Percentiles rank a stretch among this genome's conserved stretches.
Conservation (phyloP, 441 rosid species). For the Arabidopsis lyrata region DNA sequence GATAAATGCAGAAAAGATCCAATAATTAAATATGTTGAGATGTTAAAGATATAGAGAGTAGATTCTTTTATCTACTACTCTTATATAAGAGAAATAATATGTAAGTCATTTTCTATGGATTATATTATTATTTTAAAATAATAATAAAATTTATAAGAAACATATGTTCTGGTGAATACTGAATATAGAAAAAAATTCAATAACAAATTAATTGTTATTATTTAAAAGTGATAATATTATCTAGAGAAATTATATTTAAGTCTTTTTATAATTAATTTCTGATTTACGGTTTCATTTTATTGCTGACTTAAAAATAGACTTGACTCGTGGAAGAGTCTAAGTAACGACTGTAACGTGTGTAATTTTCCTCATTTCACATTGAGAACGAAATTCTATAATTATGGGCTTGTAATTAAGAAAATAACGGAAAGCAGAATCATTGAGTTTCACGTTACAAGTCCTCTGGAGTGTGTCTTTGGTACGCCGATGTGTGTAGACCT, state of each 20-base stretch:
- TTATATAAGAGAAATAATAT: background rate
- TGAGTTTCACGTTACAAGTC: background rate
- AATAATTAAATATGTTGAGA: slow-evolving; percentile 9
- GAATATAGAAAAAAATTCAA: background rate
- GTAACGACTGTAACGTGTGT: background rate
- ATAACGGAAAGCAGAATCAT: slow-evolving; percentile 2
- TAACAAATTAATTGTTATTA: too few relatives aligned
- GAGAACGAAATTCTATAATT: background rate
- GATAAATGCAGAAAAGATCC: background rate
- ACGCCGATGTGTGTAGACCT: slow-evolving; percentile 1
- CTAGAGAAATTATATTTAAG: too few relatives aligned
- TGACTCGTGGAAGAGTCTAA: slow-evolving; percentile 5
- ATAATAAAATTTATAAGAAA: background rate
- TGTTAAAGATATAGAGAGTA: background rate
- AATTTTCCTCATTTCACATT: slow-evolving; percentile 4
- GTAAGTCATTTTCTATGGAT: background rate
- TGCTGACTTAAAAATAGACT: too few relatives aligned
- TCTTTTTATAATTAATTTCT: too few relatives aligned
- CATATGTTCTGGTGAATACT: background rate
- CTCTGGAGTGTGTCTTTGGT: slow-evolving; percentile 26
- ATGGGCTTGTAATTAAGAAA: background rate
- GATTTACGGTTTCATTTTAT: too few relatives aligned
- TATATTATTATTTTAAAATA: background rate
- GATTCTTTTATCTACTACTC: background rate
- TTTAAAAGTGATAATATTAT: too few relatives aligned